A percentile compares a stretch with the other conserved stretches of the same genome.
Evolutionary conservation across 2,329 filamentous ascomycete genomes (phyloP).

Genomic region (Cladosporium sp.): DNA sequence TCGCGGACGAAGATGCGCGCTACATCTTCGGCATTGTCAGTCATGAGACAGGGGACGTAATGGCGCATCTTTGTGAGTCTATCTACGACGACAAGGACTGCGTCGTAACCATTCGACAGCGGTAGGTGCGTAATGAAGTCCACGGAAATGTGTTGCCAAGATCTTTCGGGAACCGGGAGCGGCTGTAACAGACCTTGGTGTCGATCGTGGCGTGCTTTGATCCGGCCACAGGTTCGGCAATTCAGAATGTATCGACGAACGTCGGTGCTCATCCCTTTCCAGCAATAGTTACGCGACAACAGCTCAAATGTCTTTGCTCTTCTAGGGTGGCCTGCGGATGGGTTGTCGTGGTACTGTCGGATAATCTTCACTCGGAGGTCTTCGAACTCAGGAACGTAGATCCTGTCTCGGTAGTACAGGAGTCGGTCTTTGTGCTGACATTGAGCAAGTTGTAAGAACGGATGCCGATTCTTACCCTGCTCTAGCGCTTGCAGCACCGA

Average conservation of each 20-base stretch:
- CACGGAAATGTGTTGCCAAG: not conserved
- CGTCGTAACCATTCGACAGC: conserved; percentile 8
- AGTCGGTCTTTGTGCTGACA: not conserved
- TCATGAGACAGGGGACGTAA: conserved; percentile 12
- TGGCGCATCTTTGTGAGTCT: conserved; percentile 22
- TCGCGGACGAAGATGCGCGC: conserved; percentile 16
- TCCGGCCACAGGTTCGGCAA: not conserved
- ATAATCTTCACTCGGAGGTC: not conserved
- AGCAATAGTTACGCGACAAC: conserved; percentile 13
- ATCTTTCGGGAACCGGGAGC: not conserved
- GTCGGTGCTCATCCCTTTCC: not conserved
- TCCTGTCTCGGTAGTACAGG: not conserved
- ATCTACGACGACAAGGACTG: conserved; percentile 23
- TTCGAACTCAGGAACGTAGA: not conserved
- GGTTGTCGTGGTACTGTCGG: not conserved
- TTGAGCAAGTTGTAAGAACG: not conserved
- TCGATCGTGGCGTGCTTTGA: not conserved
- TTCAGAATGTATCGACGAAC: conserved; percentile 4
- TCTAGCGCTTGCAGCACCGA: not conserved
- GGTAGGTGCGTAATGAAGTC: not conserved
- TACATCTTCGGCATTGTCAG: conserved; percentile 2
- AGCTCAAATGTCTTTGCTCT: conserved; percentile 8
- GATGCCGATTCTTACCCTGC: not conserved
- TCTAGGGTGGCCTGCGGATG: conserved; percentile 7
- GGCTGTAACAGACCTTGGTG: not conserved